Base-by-base conservation (phyloP, 345 rosid genomes). In the Punica granatum region DNA sequence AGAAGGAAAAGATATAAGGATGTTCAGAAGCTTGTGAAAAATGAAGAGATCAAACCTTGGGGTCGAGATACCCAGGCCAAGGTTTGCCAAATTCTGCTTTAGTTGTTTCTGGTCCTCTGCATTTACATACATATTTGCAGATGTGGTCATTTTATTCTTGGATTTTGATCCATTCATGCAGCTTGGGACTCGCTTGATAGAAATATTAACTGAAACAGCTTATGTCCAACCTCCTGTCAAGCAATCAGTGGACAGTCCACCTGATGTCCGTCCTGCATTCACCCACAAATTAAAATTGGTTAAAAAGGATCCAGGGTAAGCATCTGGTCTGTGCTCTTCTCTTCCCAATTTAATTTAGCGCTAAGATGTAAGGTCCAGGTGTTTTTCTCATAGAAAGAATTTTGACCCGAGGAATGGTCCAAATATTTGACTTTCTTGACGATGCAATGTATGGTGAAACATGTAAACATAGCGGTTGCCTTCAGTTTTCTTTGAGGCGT, bases 241-340 rank as follows among this genome's bases (percentile, higher is more conserved):
- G 68, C 97, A 85, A 78, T 77, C 83, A 70, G 86, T 75, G 12
- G 90, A 87, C 67, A 53, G 76, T 69, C 87, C 92, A 49, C 98
- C 91, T 5, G 94, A 87, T 76, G 77, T 93, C 71, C 96, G 97
- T 63, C 98, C 98, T 70, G 98, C 98, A 34, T 90, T 93, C 75
- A 85, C 80, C 58, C 98, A 93, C 74, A 84, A 46, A 69, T 80
- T 84, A 70, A 90, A 82, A 81, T 77, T 75, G 51, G 76, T 86
- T 49, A 70, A 73, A 70, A 87, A 77, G 76, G 66, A 74, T 74
- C 86, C 85, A 58, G 81, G 94, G 98, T 93, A 72, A 81, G 80
- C 21, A 58, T 73, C 67, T 32, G 36, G 62, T 35, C n/a, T 59
- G 32, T 46, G 61, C 14, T 28, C 48, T 51, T 43, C 30, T 25